phyloP scores from a whole-genome alignment of 352 stramenopile species.

The Peronospora belbahrii region DNA sequence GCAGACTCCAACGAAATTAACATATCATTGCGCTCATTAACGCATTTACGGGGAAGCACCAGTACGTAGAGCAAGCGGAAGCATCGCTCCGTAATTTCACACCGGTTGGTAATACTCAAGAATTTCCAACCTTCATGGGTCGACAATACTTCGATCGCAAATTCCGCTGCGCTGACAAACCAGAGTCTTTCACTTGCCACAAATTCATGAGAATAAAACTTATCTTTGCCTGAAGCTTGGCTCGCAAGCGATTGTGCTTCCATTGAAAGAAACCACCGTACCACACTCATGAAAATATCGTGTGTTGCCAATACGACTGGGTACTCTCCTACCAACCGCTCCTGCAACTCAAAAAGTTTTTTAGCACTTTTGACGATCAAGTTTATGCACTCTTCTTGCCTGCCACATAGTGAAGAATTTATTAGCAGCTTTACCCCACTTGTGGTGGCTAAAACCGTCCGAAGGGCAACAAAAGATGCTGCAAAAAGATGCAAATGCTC shows the following conservation, averaged over 20 bases:
- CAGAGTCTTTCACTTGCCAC: conserved; percentile 31
- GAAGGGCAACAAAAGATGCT: conserved; percentile 36
- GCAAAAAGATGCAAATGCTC: conserved; percentile 40
- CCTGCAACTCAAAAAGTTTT: conserved; percentile 56
- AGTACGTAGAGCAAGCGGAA: conserved; percentile 48
- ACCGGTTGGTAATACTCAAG: conserved; percentile 27
- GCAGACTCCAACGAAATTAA: conserved; percentile 37
- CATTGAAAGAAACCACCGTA: conserved; percentile 48
- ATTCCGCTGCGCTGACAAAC: conserved; percentile 49
- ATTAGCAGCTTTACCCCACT: conserved; percentile 39
- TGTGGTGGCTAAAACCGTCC: conserved; percentile 26
- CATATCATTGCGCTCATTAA: conserved; percentile 31
- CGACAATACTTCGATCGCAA: conserved; percentile 47
- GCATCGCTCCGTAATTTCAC: conserved; percentile 40
- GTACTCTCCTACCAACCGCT: conserved; percentile 45
- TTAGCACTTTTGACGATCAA: conserved; percentile 45
- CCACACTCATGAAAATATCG: conserved; percentile 47
- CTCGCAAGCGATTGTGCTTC: conserved; percentile 31
- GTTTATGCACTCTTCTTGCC: conserved; percentile 45
- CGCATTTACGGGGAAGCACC: conserved; percentile 31
- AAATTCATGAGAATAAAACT: conserved; percentile 9
- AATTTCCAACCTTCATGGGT: conserved; percentile 68
- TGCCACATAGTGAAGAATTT: conserved; percentile 31
- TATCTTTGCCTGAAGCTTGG: neutral
- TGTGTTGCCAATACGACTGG: conserved; percentile 41